Evolutionary conservation across 768 basidiomycete species (phyloP), one percentile per base, ranked within the genome.

Genomic region (Hemileccinum impolitum): DNA sequence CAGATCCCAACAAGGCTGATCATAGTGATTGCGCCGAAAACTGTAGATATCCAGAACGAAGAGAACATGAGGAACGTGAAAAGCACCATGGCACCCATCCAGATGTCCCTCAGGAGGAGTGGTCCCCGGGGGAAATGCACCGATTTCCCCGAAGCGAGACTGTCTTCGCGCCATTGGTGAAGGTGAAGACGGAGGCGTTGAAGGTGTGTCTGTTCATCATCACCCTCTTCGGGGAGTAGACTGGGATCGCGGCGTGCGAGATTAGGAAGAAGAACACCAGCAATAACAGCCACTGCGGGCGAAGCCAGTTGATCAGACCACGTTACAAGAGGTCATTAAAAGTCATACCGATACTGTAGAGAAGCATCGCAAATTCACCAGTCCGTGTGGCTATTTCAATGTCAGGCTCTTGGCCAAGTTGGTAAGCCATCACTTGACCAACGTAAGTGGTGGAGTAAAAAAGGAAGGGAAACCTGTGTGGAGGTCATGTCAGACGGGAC

Each of bases 401-500:
- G 60, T 93, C 81, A 10, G 94, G 94, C 54, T 93, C 90, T 46
- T 70, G 59, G 13, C 76, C 77, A 3, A 79, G 62, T 65, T 95
- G 85, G 46, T 82, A 75, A 8, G 92, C 92, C 92, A 97, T 94
- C 17, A 96, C 75, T 70, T 96, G 93, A 5, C 92, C 92, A 47
- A 97, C 78, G 63, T 94, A 97, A 1, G 94, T 94, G 9, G 94
- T 97, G 14, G 90, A 80, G 59, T 92, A 94, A 69, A 97, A 96
- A 35, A 96, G 74, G 74, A 94, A 97, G 1, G 94, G 94, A 62
- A 97, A 97, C 91, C 88, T 87, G 38, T 36, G 18, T 39, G 48
- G 19, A 38, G 18, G 13, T 47, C 17, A 9, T 28, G 19, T 63
- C 23, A 45, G 18, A 58, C 44, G 41, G 59, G 35, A 36, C 48